phyloP scores from a whole-genome alignment of 2,329 filamentous ascomycete genomes.

The Alternaria brassicicola region DNA sequence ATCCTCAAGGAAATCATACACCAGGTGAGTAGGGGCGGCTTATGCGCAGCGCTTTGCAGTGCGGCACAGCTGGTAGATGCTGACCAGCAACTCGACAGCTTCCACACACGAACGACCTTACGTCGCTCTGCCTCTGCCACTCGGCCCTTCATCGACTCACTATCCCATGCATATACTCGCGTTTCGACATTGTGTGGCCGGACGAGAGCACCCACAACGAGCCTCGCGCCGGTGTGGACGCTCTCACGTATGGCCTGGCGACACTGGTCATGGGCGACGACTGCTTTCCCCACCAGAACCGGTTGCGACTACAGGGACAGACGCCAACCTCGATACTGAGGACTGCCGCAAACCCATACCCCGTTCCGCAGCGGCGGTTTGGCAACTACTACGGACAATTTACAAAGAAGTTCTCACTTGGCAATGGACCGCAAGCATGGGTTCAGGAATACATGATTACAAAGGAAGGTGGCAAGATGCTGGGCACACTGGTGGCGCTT shows the following conservation, averaged over 20 bases:
- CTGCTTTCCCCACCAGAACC: conserved; percentile 59
- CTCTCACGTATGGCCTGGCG: conserved; percentile 79
- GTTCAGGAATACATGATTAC: conserved; percentile 81
- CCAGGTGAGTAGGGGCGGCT: conserved; percentile 61
- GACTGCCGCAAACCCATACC: conserved; percentile 37
- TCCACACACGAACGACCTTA: conserved; percentile 81
- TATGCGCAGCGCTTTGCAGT: not conserved
- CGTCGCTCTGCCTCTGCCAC: conserved; percentile 76
- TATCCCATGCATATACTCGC: conserved; percentile 79
- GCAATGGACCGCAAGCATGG: conserved; percentile 80
- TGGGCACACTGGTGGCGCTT: conserved; percentile 80
- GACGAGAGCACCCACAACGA: conserved; percentile 69
- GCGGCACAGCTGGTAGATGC: conserved; percentile 1
- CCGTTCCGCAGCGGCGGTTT: conserved; percentile 55
- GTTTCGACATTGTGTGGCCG: conserved; percentile 89
- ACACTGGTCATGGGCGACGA: conserved; percentile 77
- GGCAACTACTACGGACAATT: conserved; percentile 80
- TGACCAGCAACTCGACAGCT: conserved; percentile 58
- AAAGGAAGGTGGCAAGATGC: conserved; percentile 85
- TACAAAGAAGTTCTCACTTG: conserved; percentile 80
- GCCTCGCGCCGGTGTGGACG: conserved; percentile 76
- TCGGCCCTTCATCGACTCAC: conserved; percentile 77
- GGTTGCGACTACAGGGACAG: conserved; percentile 30
- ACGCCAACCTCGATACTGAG: conserved; percentile 12
- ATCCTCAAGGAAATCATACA: conserved; percentile 79